phyloP scores from a whole-genome alignment of 2,329 filamentous ascomycete species.

The Colletotrichum magnum region DNA sequence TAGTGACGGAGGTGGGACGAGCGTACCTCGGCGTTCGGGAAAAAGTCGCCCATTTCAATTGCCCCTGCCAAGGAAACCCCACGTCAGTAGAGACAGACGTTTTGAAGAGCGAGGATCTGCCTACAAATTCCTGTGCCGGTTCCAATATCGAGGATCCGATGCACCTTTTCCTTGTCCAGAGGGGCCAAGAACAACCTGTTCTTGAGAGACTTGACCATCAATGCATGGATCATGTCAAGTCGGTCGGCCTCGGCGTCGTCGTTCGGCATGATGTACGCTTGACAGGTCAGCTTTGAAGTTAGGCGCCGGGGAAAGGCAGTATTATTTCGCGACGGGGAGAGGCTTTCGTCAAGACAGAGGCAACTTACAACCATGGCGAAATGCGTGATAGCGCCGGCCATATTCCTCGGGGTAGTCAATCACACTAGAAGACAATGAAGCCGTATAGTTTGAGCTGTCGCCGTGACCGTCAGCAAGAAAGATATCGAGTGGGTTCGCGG shows the following conservation, averaged over 20 bases:
- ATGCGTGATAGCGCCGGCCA: neutral
- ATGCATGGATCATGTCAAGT: conserved; percentile 3
- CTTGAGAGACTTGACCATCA: neutral
- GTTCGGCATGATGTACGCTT: neutral
- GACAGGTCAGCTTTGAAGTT: neutral
- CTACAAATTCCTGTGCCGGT: conserved; percentile 74
- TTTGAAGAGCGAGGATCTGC: neutral
- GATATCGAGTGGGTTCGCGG: neutral
- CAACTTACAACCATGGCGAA: neutral
- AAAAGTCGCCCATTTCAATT: conserved; percentile 37
- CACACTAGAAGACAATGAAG: neutral
- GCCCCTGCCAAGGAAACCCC: conserved; percentile 45
- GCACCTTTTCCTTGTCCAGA: conserved; percentile 11
- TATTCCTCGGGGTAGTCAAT: neutral
- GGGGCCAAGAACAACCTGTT: conserved; percentile 10
- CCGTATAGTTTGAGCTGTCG: neutral
- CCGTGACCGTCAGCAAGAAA: neutral
- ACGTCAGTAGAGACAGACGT: neutral
- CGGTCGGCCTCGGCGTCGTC: conserved; percentile 11
- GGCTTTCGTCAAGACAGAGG: no score
- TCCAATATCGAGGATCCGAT: conserved; percentile 68
- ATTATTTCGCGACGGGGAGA: neutral
- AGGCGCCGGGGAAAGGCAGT: neutral
- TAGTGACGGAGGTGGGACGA: neutral
- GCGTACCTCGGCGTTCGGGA: conserved; percentile 8